Evolutionary conservation across 441 rosid genomes (phyloP).

Genomic region (Populus hybrid): DNA sequence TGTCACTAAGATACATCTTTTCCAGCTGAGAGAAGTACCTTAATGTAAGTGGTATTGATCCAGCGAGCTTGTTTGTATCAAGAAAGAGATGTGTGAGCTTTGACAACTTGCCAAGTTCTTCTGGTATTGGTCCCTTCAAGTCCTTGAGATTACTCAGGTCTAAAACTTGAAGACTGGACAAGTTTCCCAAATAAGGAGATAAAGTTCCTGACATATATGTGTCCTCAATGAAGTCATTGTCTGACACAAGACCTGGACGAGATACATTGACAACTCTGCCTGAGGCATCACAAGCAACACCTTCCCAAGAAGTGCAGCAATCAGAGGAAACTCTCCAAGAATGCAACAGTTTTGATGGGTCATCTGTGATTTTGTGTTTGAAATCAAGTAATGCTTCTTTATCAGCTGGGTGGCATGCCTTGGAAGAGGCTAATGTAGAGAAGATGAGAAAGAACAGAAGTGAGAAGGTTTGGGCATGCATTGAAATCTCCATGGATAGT

Average conservation of each 20-base stretch:
- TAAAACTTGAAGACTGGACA: conserved; percentile 39
- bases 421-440: conserved; percentile 13
- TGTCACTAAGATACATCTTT: conserved; percentile 38
- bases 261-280: conserved; percentile 45
- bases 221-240: conserved; percentile 29
- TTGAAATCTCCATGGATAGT: conserved; percentile 26
- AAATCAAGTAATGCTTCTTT: conserved; percentile 46
- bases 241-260: conserved; percentile 34
- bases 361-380: conserved; percentile 40
- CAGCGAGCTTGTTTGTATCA: conserved; percentile 44
- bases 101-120: conserved; percentile 37
- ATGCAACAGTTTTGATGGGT: conserved; percentile 43
- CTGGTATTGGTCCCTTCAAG: conserved; percentile 42
- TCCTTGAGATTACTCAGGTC: conserved; percentile 54
- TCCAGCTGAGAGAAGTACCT: conserved; percentile 25
- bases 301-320: conserved; percentile 57
- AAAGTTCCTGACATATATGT: conserved; percentile 46
- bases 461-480: background rate
- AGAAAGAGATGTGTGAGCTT: conserved; percentile 36
- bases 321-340: conserved; percentile 44
- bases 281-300: conserved; percentile 38
- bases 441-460: conserved; percentile 13
- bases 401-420: conserved; percentile 37
- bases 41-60: conserved; percentile 42
- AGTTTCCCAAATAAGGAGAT: conserved; percentile 48